Evolutionary conservation across 176 grass and related monocot species (phyloP).

Genomic region (Oryza nivara): DNA sequence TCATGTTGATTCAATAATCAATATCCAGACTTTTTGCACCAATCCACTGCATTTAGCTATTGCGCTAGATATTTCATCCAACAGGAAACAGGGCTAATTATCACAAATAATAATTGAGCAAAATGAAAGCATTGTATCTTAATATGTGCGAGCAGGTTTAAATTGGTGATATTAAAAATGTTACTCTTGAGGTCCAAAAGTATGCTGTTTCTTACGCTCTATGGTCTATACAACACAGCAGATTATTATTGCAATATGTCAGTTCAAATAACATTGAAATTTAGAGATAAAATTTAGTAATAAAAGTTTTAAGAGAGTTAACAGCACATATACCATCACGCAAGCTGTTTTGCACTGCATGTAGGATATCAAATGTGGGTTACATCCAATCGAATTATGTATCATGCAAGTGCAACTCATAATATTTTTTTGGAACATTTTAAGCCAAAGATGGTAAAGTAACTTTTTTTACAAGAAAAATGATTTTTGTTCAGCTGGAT

Average conservation of each 20-base stretch:
- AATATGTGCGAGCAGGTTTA: background rate
- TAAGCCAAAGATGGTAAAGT: background rate
- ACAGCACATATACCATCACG: background rate
- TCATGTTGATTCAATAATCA: too few relatives aligned
- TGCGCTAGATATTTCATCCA: too few relatives aligned
- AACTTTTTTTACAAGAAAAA: background rate
- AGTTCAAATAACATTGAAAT: slow-evolving; percentile 16
- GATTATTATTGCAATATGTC: slow-evolving; percentile 18
- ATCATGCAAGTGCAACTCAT: background rate
- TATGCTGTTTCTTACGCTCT: background rate
- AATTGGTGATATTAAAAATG: background rate
- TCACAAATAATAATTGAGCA: too few relatives aligned
- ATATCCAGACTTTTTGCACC: too few relatives aligned
- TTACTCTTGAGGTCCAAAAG: background rate
- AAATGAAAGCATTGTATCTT: background rate
- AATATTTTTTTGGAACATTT: background rate
- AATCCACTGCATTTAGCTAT: too few relatives aligned
- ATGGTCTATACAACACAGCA: slow-evolving; percentile 15
- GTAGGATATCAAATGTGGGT: background rate
- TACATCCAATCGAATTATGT: background rate
- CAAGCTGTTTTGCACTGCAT: background rate
- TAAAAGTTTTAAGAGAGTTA: background rate
- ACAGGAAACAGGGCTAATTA: too few relatives aligned
- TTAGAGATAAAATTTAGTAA: background rate
- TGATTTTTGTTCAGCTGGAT: slow-evolving; percentile 9